Conservation (phyloP, 331 rosid species). For the Malus hybrid region DNA sequence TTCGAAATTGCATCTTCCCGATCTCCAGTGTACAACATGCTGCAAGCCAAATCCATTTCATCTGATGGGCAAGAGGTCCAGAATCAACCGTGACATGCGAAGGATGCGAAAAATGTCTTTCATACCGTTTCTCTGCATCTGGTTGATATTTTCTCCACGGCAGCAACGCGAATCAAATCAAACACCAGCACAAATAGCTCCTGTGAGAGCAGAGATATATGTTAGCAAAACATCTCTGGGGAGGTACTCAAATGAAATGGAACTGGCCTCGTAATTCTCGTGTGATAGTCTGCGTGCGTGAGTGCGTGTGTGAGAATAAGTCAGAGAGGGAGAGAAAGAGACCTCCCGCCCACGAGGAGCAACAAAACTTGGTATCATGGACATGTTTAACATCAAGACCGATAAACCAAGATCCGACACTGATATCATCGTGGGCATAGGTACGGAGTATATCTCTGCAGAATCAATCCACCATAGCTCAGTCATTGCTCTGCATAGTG, state of each 20-base stretch:
- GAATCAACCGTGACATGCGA: not conserved
- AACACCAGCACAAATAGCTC: conserved; percentile 95
- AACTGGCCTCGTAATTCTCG: not conserved
- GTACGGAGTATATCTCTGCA: conserved; percentile 76
- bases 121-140: not conserved
- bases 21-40: not conserved
- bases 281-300: not conserved
- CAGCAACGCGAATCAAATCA: conserved; percentile 32
- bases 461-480: conserved; percentile 11
- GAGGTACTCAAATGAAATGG: not conserved
- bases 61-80: conserved; percentile 5
- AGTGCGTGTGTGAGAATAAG: not conserved
- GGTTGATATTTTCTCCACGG: not conserved
- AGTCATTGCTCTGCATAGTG: conserved; percentile 17
- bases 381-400: conserved; percentile 89
- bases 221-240: not conserved
- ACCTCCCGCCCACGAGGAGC: conserved; percentile 93
- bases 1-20: not conserved
- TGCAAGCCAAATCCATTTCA: not conserved
- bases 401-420: conserved; percentile 90
- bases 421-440: conserved; percentile 90
- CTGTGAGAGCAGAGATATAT: conserved; percentile 29
- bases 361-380: conserved; percentile 74
- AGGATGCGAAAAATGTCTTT: conserved; percentile 4
- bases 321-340: conserved; percentile 13